phyloP scores from a whole-genome alignment of 805 yeast genomes.

The Ogataea sp. region DNA sequence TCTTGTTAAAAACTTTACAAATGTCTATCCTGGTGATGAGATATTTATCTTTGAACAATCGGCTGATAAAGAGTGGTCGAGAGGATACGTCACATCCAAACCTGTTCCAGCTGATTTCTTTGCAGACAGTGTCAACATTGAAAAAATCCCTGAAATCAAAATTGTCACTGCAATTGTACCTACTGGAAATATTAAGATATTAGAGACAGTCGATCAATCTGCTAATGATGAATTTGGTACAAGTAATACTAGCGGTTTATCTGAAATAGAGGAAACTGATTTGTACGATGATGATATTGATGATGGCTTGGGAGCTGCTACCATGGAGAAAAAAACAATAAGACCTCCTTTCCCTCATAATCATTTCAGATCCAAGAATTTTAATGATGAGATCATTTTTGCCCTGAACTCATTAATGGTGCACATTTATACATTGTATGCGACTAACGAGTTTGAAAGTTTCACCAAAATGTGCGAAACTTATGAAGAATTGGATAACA shows the following conservation, averaged over 20 bases:
- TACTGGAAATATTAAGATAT: constrained; percentile 38
- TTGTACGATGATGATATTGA: not conserved
- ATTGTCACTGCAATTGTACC: constrained; percentile 57
- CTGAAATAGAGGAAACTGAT: not conserved
- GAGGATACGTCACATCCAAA: constrained; percentile 64
- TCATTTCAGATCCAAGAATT: constrained; percentile 32
- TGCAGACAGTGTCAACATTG: constrained; percentile 51
- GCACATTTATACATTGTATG: constrained; percentile 62
- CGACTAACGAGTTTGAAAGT: constrained; percentile 60
- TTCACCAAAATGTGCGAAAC: constrained; percentile 46
- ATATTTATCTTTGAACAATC: constrained; percentile 60
- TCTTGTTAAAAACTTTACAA: constrained; percentile 21
- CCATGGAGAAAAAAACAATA: not conserved
- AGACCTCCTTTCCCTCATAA: constrained; percentile 1
- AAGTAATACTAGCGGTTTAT: not conserved
- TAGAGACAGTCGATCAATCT: constrained; percentile 26
- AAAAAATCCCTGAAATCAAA: constrained; percentile 51
- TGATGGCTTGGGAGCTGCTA: not conserved
- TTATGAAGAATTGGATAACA: constrained; percentile 50
- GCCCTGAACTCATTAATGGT: constrained; percentile 50
- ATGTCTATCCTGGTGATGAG: constrained; percentile 71
- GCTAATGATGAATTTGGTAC: not conserved
- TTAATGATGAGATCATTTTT: constrained; percentile 50
- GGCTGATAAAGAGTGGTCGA: constrained; percentile 57
- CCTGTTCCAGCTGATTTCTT: constrained; percentile 67